phyloP scores from a whole-genome alignment of 2,329 filamentous ascomycete species.

The Penicillium verrucosum region DNA sequence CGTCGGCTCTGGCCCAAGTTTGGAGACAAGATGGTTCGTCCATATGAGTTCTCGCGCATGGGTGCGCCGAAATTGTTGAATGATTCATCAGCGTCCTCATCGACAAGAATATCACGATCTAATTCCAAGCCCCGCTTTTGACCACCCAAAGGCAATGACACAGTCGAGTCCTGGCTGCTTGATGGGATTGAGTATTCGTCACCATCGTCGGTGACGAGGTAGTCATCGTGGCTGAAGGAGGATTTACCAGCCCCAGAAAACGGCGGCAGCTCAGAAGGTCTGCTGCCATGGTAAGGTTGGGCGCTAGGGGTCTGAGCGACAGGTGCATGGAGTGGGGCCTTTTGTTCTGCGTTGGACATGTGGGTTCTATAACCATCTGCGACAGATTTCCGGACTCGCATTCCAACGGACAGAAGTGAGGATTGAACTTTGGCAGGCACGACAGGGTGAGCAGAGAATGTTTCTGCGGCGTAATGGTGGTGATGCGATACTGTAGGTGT shows the following conservation, averaged over 20 bases:
- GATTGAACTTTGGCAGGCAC: slow-evolving; percentile 69
- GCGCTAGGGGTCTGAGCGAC: neutral
- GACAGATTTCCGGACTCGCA: slow-evolving; percentile 90
- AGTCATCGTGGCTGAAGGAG: slow-evolving; percentile 5
- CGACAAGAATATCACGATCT: slow-evolving; percentile 38
- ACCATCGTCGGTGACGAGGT: slow-evolving; percentile 34
- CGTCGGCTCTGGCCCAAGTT: slow-evolving; percentile 30
- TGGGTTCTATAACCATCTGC: slow-evolving; percentile 88
- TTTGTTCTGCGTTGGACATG: slow-evolving; percentile 28
- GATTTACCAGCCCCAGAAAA: slow-evolving; percentile 79
- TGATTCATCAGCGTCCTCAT: slow-evolving; percentile 37
- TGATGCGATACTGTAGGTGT: slow-evolving; percentile 31
- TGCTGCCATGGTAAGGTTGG: slow-evolving; percentile 10
- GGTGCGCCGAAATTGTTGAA: slow-evolving; percentile 21
- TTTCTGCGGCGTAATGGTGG: slow-evolving; percentile 43
- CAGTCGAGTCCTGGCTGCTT: slow-evolving; percentile 38
- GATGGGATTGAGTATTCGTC: slow-evolving; percentile 41
- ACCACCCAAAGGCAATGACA: slow-evolving; percentile 29
- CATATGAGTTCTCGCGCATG: slow-evolving; percentile 27
- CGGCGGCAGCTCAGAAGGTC: slow-evolving; percentile 63
- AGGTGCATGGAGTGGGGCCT: slow-evolving; percentile 7
- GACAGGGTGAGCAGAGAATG: slow-evolving; percentile 45
- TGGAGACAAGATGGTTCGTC: slow-evolving; percentile 35
- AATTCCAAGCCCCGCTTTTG: slow-evolving; percentile 45
- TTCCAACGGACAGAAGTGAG: slow-evolving; percentile 84